Conservation (phyloP, 2,329 filamentous ascomycete genomes). For the Dothideomycetes sp. region DNA sequence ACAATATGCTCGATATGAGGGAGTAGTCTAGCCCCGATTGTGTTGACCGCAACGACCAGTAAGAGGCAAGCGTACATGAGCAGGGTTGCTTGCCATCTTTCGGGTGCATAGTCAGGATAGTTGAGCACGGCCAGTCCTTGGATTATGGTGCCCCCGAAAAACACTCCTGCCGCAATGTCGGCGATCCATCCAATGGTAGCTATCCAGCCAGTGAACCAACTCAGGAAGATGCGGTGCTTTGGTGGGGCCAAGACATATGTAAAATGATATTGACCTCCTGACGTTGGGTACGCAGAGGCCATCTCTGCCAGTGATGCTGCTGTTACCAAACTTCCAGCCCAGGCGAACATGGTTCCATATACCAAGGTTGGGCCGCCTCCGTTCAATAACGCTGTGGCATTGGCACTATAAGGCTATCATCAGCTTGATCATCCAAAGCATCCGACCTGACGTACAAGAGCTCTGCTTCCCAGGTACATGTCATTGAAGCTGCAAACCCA, state of each 20-base stretch:
- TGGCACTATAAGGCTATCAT: not conserved
- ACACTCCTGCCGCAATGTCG: constrained; percentile 8
- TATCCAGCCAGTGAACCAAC: constrained; percentile 36
- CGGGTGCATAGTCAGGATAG: constrained; percentile 21
- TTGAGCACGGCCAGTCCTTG: constrained; percentile 23
- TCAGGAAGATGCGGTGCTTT: constrained; percentile 29
- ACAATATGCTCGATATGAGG: constrained; percentile 29
- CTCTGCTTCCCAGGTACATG: constrained; percentile 14
- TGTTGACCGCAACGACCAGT: constrained; percentile 31
- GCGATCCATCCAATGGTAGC: constrained; percentile 24
- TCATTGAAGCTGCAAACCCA: constrained; percentile 12
- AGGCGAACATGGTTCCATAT: constrained; percentile 24
- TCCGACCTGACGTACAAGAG: constrained; percentile 8
- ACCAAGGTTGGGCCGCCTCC: constrained; percentile 14
- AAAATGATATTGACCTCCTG: constrained; percentile 28
- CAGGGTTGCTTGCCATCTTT: constrained; percentile 30
- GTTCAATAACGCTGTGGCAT: constrained; percentile 8
- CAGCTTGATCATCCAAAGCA: not conserved
- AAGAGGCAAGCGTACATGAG: constrained; percentile 25
- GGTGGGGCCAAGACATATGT: constrained; percentile 34
- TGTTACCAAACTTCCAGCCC: constrained; percentile 15
- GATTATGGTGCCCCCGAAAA: constrained; percentile 13
- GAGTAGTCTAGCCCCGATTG: constrained; percentile 26
- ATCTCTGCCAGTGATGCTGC: constrained; percentile 25
- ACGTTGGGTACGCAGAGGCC: constrained; percentile 32